phyloP scores from a whole-genome alignment of 208 protist species.

The Sergeia podlipaevii region DNA sequence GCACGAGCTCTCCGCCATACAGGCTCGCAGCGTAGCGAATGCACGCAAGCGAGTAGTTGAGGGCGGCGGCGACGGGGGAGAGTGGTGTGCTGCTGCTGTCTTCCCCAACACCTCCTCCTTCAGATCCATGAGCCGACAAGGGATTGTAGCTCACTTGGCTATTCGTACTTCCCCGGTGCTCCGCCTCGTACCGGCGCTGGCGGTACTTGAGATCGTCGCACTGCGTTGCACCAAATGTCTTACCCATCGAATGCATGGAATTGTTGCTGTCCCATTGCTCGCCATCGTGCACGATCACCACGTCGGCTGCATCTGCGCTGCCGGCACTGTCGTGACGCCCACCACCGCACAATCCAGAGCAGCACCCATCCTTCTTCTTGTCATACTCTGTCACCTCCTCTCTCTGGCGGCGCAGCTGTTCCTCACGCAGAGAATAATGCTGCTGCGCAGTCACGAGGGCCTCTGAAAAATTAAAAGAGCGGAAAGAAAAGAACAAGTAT shows the following conservation, averaged over 20 bases:
- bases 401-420: no score
- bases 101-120: no score
- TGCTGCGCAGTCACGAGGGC: not conserved
- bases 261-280: no score
- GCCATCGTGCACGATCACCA: no score
- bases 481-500: constrained; percentile 10
- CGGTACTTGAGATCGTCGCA: no score
- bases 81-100: constrained; percentile 7
- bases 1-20: constrained; percentile 10
- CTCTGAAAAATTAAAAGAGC: constrained; percentile 9
- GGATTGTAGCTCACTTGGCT: no score
- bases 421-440: not conserved
- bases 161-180: no score
- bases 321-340: not conserved
- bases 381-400: not conserved
- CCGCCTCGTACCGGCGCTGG: no score
- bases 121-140: no score
- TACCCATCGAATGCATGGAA: no score
- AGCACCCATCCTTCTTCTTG: constrained; percentile 1
- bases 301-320: not conserved
- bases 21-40: not conserved
- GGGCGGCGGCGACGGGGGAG: not conserved
- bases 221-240: no score
- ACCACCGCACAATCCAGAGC: not conserved
- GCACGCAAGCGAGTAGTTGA: constrained; percentile 1